phyloP scores from a whole-genome alignment of 805 yeast species.

The Spencermartinsiella europaea region DNA sequence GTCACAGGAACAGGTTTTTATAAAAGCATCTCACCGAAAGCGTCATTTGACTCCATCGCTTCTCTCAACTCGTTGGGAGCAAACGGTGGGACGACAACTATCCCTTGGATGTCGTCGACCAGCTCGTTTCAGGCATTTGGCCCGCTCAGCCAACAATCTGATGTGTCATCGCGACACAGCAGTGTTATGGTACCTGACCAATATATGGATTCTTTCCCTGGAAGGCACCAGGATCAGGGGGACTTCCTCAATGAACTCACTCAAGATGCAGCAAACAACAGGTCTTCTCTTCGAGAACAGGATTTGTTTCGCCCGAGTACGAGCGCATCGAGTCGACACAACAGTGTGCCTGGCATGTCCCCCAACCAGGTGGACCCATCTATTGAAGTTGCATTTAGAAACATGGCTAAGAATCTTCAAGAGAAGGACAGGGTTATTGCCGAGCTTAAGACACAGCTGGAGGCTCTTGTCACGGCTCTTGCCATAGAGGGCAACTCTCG shows the following conservation, averaged over 20 bases:
- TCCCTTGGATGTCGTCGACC: background rate
- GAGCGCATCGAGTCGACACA: constrained; percentile 1
- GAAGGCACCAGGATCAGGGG: background rate
- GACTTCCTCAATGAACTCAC: background rate
- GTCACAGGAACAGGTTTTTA: background rate
- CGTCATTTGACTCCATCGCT: constrained; percentile 1
- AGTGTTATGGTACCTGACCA: background rate
- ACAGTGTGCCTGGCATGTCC: background rate
- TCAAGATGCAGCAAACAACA: constrained; percentile 4
- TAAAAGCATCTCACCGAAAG: background rate
- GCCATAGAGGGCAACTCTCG: constrained; percentile 30
- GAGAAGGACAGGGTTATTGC: constrained; percentile 48
- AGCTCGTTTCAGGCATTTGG: background rate
- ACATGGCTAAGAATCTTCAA: constrained; percentile 43
- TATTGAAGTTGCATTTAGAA: constrained; percentile 44
- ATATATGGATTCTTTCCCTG: background rate
- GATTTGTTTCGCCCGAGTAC: background rate
- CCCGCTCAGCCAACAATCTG: background rate
- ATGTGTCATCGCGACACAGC: background rate
- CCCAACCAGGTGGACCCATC: constrained; percentile 16
- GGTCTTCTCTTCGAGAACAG: background rate
- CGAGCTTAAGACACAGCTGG: constrained; percentile 59
- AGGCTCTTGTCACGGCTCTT: constrained; percentile 51
- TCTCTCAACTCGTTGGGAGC: background rate
- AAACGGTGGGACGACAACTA: background rate